phyloP scores from a whole-genome alignment of 2,329 filamentous ascomycete species.

The Colletotrichum zoysiae region DNA sequence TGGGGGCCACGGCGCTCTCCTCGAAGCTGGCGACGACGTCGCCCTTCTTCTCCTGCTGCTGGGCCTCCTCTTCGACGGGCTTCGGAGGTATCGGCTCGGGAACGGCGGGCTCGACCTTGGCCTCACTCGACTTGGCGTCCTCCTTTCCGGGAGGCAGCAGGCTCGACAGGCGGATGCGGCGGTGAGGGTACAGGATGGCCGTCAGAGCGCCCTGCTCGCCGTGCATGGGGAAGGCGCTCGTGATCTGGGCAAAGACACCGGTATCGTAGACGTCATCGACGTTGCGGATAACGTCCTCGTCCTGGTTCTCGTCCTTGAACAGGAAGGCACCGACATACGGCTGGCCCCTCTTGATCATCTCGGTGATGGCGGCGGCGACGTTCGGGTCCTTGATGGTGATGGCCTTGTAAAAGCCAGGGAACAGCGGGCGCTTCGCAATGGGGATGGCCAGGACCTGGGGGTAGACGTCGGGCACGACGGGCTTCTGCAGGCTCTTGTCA shows the following conservation, averaged over 20 bases:
- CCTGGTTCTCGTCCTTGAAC: slow-evolving; percentile 95
- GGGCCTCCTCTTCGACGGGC: slow-evolving; percentile 62
- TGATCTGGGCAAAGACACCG: slow-evolving; percentile 97
- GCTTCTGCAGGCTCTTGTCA: slow-evolving; percentile 86
- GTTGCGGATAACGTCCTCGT: slow-evolving; percentile 93
- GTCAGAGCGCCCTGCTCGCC: slow-evolving; percentile 89
- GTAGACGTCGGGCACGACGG: slow-evolving; percentile 92
- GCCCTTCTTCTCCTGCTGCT: slow-evolving; percentile 78
- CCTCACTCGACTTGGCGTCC: slow-evolving; percentile 65
- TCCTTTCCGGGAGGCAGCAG: slow-evolving; percentile 77
- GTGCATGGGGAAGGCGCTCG: slow-evolving; percentile 91
- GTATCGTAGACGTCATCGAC: slow-evolving; percentile 94
- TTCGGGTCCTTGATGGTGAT: slow-evolving; percentile 95
- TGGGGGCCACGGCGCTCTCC: slow-evolving; percentile 77
- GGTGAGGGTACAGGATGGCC: slow-evolving; percentile 94
- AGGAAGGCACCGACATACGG: slow-evolving; percentile 97
- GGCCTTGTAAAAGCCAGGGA: slow-evolving; percentile 98
- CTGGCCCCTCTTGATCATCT: slow-evolving; percentile 96
- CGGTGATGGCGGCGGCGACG: slow-evolving; percentile 91
- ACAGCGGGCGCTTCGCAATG: slow-evolving; percentile 91
- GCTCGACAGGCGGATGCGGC: slow-evolving; percentile 89
- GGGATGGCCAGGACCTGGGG: slow-evolving; percentile 98
- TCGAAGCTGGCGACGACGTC: slow-evolving; percentile 98
- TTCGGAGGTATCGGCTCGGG: slow-evolving; percentile 72
- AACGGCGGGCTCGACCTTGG: slow-evolving; percentile 61